Conservation (phyloP, 2,329 filamentous ascomycete genomes). For the Juglanconis sp. region DNA sequence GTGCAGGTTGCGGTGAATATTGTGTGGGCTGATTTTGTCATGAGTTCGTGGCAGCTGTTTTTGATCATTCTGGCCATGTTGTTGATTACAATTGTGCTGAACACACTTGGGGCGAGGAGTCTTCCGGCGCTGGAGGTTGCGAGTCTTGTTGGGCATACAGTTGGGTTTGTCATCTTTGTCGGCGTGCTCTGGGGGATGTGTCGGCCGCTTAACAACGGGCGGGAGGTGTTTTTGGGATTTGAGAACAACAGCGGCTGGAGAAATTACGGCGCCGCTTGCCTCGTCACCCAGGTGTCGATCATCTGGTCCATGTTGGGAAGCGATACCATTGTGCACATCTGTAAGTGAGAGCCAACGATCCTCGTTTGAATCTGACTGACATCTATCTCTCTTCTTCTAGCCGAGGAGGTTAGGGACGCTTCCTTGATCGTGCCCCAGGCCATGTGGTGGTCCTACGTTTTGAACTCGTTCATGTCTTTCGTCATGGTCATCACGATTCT, state of each 20-base stretch:
- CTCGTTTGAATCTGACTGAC: neutral
- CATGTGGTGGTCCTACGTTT: constrained; percentile 15
- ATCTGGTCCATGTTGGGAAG: constrained; percentile 17
- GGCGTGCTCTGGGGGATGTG: constrained; percentile 13
- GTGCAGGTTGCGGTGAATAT: constrained; percentile 11
- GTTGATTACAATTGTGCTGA: constrained; percentile 9
- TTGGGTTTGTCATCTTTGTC: constrained; percentile 10
- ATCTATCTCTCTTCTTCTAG: neutral
- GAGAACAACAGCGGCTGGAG: constrained; percentile 15
- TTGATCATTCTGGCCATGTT: constrained; percentile 11
- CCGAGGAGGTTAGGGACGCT: constrained; percentile 12
- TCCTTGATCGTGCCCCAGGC: constrained; percentile 11
- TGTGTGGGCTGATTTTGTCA: neutral
- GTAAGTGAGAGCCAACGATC: neutral
- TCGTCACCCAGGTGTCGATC: constrained; percentile 13
- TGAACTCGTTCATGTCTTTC: constrained; percentile 12
- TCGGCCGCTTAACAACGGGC: neutral
- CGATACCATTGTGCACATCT: constrained; percentile 16
- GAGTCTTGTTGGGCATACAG: constrained; percentile 12
- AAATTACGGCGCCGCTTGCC: constrained; percentile 8
- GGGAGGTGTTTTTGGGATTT: constrained; percentile 12
- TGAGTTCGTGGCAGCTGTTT: constrained; percentile 13
- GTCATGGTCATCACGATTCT: constrained; percentile 15
- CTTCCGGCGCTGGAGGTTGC: constrained; percentile 10
- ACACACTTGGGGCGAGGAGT: constrained; percentile 7